Percentiles rank a stretch among this genome's conserved stretches.
Evolutionary conservation across 495 filamentous ascomycete species (phyloP).

Genomic region (Bryoglossum gracile): DNA sequence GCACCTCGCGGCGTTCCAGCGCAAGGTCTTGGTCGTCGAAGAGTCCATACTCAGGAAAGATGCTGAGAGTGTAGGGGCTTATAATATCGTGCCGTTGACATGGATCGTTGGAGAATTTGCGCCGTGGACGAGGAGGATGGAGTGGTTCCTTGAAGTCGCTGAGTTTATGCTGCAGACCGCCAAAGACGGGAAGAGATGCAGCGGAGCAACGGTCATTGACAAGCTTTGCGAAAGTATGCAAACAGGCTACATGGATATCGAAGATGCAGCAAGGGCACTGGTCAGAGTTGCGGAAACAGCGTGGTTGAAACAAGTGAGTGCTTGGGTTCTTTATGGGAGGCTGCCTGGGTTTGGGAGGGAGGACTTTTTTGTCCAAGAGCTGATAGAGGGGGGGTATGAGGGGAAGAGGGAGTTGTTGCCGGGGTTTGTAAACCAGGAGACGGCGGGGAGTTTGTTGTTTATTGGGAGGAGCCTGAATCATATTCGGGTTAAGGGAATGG

Average conservation of each 20-base stretch:
- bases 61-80: conserved; percentile 69
- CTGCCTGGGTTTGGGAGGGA: conserved; percentile 62
- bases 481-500: conserved; percentile 44
- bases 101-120: conserved; percentile 76
- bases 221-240: conserved; percentile 62
- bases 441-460: conserved; percentile 80
- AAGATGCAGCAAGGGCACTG: conserved; percentile 61
- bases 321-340: conserved; percentile 84
- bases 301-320: conserved; percentile 83
- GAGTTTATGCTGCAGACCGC: conserved; percentile 49
- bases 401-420: conserved; percentile 56
- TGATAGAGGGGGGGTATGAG: conserved; percentile 45
- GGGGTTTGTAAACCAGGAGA: conserved; percentile 64
- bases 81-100: conserved; percentile 86
- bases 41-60: conserved; percentile 64
- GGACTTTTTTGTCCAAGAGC: conserved; percentile 57
- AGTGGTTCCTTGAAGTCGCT: conserved; percentile 75
- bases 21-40: conserved; percentile 79
- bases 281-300: conserved; percentile 74
- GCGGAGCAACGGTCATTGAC: conserved; percentile 68
- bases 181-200: conserved; percentile 30
- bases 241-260: conserved; percentile 86
- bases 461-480: conserved; percentile 85
- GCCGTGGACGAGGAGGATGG: conserved; percentile 72
- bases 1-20: conserved; percentile 73